Conservation (phyloP, 2,329 filamentous ascomycete species). For the Cordyceps militaris region DNA sequence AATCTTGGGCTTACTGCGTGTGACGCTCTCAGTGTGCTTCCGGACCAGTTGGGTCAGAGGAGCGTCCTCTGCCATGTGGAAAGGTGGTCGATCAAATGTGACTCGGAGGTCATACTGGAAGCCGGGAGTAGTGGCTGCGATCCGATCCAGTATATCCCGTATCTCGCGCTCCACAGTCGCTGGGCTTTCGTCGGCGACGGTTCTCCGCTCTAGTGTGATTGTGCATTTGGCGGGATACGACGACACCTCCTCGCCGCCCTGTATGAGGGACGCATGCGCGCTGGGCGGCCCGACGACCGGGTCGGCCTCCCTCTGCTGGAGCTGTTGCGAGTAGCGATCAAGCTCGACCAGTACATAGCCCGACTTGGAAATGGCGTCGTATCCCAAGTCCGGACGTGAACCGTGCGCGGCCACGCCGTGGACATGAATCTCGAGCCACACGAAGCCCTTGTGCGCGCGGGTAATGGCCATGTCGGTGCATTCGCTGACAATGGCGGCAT, state of each 20-base stretch:
- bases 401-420: constrained; percentile 37
- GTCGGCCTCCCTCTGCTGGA: constrained; percentile 26
- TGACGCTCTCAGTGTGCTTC: constrained; percentile 20
- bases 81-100: constrained; percentile 36
- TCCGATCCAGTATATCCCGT: constrained; percentile 26
- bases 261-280: constrained; percentile 41
- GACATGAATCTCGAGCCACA: constrained; percentile 37
- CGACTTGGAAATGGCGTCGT: constrained; percentile 43
- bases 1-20: constrained; percentile 23
- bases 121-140: constrained; percentile 25
- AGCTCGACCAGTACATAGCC: constrained; percentile 41
- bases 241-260: constrained; percentile 44
- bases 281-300: constrained; percentile 30
- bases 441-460: constrained; percentile 44
- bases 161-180: constrained; percentile 32
- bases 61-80: constrained; percentile 33
- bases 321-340: constrained; percentile 31
- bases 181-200: constrained; percentile 35
- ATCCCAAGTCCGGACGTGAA: constrained; percentile 34
- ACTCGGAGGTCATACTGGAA: constrained; percentile 35
- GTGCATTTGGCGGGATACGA: constrained; percentile 45
- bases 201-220: constrained; percentile 42
- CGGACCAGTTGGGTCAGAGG: constrained; percentile 31
- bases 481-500: constrained; percentile 44
- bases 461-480: constrained; percentile 37